phyloP scores from a whole-genome alignment of 306 rosid species.

The Lathyrus aphaca region DNA sequence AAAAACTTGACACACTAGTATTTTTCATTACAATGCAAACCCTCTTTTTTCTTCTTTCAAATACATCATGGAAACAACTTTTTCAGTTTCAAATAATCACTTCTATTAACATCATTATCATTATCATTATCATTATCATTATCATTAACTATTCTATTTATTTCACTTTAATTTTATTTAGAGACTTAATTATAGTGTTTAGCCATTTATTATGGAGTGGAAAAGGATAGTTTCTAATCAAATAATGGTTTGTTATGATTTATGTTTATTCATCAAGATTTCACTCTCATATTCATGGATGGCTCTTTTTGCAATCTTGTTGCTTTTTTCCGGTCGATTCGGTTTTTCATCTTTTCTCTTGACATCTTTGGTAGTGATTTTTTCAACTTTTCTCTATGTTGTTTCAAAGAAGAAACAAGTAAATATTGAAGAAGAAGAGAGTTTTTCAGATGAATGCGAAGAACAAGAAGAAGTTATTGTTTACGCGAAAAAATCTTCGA shows the following conservation, averaged over 20 bases:
- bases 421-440: slow-evolving; percentile 20
- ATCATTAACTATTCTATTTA: slow-evolving; percentile 2
- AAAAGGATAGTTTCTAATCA: slow-evolving; percentile 50
- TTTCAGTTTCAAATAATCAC: no score
- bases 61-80: no score
- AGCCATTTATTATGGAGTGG: slow-evolving; percentile 52
- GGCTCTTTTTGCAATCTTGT: slow-evolving; percentile 45
- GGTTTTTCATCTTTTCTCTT: slow-evolving; percentile 51
- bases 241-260: slow-evolving; percentile 58
- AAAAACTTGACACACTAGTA: not conserved
- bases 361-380: slow-evolving; percentile 48
- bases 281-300: slow-evolving; percentile 56
- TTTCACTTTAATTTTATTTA: not conserved
- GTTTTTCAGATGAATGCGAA: slow-evolving; percentile 30
- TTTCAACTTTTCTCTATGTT: slow-evolving; percentile 50
- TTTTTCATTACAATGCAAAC: slow-evolving; percentile 13
- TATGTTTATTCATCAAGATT: slow-evolving; percentile 56
- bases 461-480: not conserved
- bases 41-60: not conserved
- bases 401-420: slow-evolving; percentile 43
- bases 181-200: slow-evolving; percentile 32
- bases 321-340: slow-evolving; percentile 52
- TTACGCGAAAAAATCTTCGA: slow-evolving; percentile 21
- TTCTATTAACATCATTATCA: not conserved
- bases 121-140: not conserved